phyloP scores from a whole-genome alignment of 306 rosid genomes.

The Ammopiptanthus mongolicus region DNA sequence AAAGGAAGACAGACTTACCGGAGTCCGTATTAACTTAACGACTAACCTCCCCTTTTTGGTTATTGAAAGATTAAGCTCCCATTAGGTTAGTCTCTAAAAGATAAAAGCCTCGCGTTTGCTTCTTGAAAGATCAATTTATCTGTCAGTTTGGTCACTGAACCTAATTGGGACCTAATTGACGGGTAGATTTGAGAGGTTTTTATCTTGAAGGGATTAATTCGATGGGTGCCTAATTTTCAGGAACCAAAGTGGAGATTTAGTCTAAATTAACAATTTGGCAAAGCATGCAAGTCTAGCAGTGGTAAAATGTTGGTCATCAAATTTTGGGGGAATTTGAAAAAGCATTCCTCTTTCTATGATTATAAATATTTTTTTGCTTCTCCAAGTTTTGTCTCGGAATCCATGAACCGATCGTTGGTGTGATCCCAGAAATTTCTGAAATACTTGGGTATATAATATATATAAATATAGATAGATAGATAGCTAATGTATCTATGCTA shows the following conservation, averaged over 20 bases:
- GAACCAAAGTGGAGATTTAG: too few species aligned
- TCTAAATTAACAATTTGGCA: neutral
- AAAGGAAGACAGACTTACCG: constrained; percentile 1
- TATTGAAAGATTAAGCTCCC: neutral
- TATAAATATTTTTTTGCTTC: neutral
- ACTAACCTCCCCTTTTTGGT: neutral
- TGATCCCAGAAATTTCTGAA: constrained; percentile 12
- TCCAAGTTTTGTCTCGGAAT: neutral
- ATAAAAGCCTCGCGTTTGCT: neutral
- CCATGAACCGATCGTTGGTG: neutral
- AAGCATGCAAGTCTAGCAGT: neutral
- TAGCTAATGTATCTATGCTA: neutral
- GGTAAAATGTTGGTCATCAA: neutral
- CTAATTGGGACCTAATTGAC: too few species aligned
- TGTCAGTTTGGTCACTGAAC: too few species aligned
- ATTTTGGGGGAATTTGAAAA: constrained; percentile 3
- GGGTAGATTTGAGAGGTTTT: too few species aligned
- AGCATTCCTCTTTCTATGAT: neutral
- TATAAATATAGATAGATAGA: neutral
- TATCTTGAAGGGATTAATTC: neutral
- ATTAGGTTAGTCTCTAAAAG: neutral
- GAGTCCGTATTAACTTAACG: constrained; percentile 6
- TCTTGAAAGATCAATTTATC: neutral
- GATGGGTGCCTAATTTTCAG: neutral
- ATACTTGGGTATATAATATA: neutral